phyloP scores from a whole-genome alignment of 2,329 filamentous ascomycete genomes.

The Alternaria longipes region DNA sequence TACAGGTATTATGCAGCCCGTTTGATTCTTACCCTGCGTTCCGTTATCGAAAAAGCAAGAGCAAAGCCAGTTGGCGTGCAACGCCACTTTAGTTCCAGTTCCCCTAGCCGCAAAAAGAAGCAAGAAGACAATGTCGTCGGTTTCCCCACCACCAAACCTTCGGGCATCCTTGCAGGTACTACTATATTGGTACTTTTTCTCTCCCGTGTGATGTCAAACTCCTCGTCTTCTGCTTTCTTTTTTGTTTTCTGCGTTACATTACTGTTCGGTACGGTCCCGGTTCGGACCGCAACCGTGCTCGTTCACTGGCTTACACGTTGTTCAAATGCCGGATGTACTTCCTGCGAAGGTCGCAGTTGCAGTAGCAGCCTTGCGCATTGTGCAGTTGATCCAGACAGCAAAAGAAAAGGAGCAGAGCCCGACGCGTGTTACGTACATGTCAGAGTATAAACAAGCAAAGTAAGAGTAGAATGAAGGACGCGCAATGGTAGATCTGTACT shows the following conservation, averaged over 20 bases:
- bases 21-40: constrained; percentile 6
- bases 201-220: background rate
- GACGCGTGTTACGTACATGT: background rate
- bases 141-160: background rate
- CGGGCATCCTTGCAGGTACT: constrained; percentile 2
- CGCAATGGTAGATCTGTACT: constrained; percentile 3
- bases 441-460: constrained; percentile 6
- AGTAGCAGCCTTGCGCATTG: constrained; percentile 1
- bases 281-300: constrained; percentile 2
- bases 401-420: background rate
- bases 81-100: background rate
- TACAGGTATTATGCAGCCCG: constrained; percentile 1
- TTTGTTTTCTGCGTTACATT: background rate
- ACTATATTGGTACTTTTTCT: background rate
- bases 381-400: background rate
- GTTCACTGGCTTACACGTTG: constrained; percentile 3
- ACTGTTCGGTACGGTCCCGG: constrained; percentile 2
- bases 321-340: constrained; percentile 3
- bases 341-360: background rate
- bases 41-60: constrained; percentile 2
- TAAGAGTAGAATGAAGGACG: constrained; percentile 5
- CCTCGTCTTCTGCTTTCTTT: background rate
- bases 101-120: constrained; percentile 4
- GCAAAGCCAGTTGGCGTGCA: background rate
- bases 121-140: constrained; percentile 1